Conservation (phyloP, 176 grass and related monocot species). For the Puya raimondii region DNA sequence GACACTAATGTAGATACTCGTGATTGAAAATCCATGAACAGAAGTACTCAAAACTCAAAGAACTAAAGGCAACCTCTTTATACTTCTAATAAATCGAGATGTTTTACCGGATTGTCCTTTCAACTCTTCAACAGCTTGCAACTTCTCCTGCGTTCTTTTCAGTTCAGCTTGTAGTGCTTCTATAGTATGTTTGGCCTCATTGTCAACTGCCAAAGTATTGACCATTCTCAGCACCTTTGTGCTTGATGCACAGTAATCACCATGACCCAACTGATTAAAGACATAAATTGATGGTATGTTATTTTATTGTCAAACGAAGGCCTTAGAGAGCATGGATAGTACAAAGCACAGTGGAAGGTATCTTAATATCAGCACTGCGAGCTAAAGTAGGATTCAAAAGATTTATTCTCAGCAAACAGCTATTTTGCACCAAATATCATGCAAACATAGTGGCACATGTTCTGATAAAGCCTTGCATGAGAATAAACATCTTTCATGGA, state of each 20-base stretch:
- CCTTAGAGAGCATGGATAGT: neutral
- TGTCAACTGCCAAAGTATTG: conserved; percentile 86
- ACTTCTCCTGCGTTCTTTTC: conserved; percentile 82
- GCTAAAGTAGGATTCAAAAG: no score
- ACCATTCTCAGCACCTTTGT: conserved; percentile 97
- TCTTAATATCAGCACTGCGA: no score
- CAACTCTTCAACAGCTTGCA: conserved; percentile 91
- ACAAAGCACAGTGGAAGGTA: no score
- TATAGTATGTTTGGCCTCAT: conserved; percentile 95
- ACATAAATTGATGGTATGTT: neutral
- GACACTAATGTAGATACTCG: neutral
- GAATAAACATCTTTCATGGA: neutral
- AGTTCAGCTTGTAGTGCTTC: conserved; percentile 80
- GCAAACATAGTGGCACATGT: no score
- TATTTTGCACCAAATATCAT: no score
- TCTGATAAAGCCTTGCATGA: neutral
- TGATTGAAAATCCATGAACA: neutral
- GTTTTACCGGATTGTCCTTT: conserved; percentile 77
- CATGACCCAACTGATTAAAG: conserved; percentile 71
- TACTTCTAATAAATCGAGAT: conserved; percentile 4
- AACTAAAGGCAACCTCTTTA: conserved; percentile 7
- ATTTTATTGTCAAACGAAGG: neutral
- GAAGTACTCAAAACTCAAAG: neutral
- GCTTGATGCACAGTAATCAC: conserved; percentile 79
- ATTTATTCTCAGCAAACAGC: no score